Conservation (phyloP, 225 moss, liverwort and hornwort species). For the Physcomitrium patens region DNA sequence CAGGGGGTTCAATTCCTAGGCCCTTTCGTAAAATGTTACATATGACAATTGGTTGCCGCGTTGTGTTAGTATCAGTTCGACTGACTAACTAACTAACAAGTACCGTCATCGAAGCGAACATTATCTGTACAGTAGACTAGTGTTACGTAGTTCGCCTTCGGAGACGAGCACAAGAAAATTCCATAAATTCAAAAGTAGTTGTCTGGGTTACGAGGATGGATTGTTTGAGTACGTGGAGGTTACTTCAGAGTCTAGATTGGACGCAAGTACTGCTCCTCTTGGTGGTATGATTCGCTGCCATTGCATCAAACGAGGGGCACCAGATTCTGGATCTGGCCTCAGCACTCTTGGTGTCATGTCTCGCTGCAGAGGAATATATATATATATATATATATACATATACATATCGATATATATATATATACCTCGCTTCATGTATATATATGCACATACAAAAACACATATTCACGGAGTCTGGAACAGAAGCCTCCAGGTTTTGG, state of each 20-base stretch:
- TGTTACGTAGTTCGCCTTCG: slow-evolving; percentile 46
- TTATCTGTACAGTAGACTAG: slow-evolving; percentile 40
- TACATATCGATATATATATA: too few species aligned
- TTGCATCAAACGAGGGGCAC: slow-evolving; percentile 59
- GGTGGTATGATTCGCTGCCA: slow-evolving; percentile 77
- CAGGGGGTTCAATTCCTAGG: slow-evolving; percentile 33
- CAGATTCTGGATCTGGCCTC: slow-evolving; percentile 35
- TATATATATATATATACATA: background rate
- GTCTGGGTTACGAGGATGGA: slow-evolving; percentile 6
- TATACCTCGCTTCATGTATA: too few species aligned
- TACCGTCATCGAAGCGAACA: slow-evolving; percentile 29
- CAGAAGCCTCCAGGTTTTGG: slow-evolving; percentile 31
- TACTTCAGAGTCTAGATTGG: slow-evolving; percentile 27
- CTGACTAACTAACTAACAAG: slow-evolving; percentile 37
- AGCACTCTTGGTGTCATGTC: slow-evolving; percentile 36
- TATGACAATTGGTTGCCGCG: slow-evolving; percentile 30
- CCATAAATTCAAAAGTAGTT: slow-evolving; percentile 2
- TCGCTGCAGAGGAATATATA: slow-evolving; percentile 35
- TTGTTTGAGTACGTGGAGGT: slow-evolving; percentile 26
- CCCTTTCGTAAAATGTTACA: slow-evolving; percentile 48
- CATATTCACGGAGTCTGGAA: slow-evolving; percentile 32
- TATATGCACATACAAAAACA: too few species aligned
- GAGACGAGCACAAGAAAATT: slow-evolving; percentile 26
- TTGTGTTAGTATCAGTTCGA: slow-evolving; percentile 35
- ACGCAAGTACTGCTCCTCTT: slow-evolving; percentile 37